phyloP scores from a whole-genome alignment of 345 rosid genomes.

The Punica granatum region DNA sequence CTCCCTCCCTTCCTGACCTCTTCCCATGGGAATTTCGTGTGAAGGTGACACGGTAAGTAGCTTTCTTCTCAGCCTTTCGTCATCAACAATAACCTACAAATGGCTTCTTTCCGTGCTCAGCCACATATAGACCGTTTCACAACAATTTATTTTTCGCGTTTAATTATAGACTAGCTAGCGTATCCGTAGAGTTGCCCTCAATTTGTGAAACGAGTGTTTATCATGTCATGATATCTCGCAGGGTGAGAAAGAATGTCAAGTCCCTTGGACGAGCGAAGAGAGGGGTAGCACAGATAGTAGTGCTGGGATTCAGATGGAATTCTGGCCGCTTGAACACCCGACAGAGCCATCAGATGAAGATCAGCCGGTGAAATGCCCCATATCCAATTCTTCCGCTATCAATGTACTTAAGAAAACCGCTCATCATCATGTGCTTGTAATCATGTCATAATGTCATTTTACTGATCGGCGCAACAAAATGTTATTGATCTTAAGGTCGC shows the following conservation, averaged over 20 bases:
- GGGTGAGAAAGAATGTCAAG: constrained; percentile 23
- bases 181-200: not conserved
- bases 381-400: constrained; percentile 50
- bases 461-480: no score
- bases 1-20: not conserved
- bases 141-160: not conserved
- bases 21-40: constrained; percentile 27
- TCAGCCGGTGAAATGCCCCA: constrained; percentile 81
- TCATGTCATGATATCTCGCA: constrained; percentile 7
- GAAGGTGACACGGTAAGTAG: constrained; percentile 28
- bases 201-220: not conserved
- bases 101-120: not conserved
- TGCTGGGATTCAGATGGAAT: constrained; percentile 38
- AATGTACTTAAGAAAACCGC: constrained; percentile 29
- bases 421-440: not conserved
- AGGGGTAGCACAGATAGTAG: constrained; percentile 16
- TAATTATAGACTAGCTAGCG: not conserved
- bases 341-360: constrained; percentile 87
- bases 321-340: constrained; percentile 89
- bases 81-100: not conserved
- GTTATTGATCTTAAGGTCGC: not conserved
- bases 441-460: no score
- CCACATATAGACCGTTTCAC: not conserved
- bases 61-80: constrained; percentile 1
- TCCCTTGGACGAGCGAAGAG: constrained; percentile 13